Base-by-base conservation (phyloP, 1,284 basidiomycete species). In the Leucoagaricus sp. region DNA sequence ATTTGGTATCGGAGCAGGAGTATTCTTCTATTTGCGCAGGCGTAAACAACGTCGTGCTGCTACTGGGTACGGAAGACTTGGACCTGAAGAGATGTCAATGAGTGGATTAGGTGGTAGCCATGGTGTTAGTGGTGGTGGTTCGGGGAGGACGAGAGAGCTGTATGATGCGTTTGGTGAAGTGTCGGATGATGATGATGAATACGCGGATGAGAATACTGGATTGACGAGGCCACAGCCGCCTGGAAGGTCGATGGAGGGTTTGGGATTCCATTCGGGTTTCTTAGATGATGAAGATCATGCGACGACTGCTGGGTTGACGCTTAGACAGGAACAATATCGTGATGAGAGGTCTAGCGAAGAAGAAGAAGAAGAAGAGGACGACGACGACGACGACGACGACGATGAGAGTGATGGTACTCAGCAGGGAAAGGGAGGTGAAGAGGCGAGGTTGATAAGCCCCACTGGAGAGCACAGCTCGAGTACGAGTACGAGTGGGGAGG, bases 131-230 rank as follows among this genome's bases (percentile, higher is more conserved):
- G 40, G 40, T 29, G 71, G 75, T 7, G 74, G 75, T 50, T 66
- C 77, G 25, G 80, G 82, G 17, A 86, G 89, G 40, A 87, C 89
- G 40, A 92, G 89, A 74, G 94, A 96, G 69, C 68, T 96, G 55
- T 96, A 96, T 65, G 94, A 96, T 72, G 93, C 94, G 13, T 96
- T 96, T 72, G 93, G 93, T 19, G 92, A 94, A 69, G 80, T 86
- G 29, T 88, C 85, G 25, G 89, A 91, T 61, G 81, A 84, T 25
- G 87, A 91, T 40, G 85, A 90, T 47, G 85, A 60, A 13, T 31
- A 90, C 58, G 86, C 78, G 26, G 83, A 91, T 67, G 89, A 92
- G 65, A 78, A 81, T 63, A 85, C 85, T 4, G 77, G 77, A 40
- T 71, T 91, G 53, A 73, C 74, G 38, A 65, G 64, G 47, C 65